Conservation (phyloP, 2,329 filamentous ascomycete genomes). For the Scolecobasidium constrictum region DNA sequence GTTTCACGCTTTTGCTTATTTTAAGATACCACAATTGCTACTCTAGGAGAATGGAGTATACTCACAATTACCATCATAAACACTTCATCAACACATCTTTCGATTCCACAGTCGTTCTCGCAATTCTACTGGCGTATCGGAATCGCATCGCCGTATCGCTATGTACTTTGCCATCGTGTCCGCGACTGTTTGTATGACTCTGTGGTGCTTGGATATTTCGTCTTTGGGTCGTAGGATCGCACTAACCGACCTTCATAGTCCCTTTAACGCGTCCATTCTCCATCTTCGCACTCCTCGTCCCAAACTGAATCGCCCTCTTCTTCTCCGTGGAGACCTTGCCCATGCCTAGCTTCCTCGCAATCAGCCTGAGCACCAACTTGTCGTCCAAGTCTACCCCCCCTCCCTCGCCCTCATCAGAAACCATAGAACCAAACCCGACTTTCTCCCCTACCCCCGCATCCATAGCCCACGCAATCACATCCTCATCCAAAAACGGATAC, state of each 20-base stretch:
- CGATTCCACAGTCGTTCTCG: no score
- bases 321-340: conserved; percentile 66
- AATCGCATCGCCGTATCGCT: no score
- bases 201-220: no score
- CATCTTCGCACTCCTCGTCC: conserved; percentile 36
- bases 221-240: no score
- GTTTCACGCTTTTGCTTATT: no score
- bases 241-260: conserved; percentile 27
- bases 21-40: no score
- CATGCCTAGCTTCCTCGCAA: conserved; percentile 68
- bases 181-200: no score
- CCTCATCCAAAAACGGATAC: conserved; percentile 85
- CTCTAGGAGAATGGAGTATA: no score
- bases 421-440: conserved; percentile 60
- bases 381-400: conserved; percentile 32
- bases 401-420: conserved; percentile 12
- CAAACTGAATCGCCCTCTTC: conserved; percentile 60
- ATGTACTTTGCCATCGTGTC: no score
- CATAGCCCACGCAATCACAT: conserved; percentile 72
- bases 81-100: no score
- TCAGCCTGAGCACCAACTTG: conserved; percentile 68
- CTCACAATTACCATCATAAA: no score
- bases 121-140: no score
- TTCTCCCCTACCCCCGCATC: conserved; percentile 68
- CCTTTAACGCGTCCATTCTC: conserved; percentile 37